Evolutionary conservation across 805 yeast genomes (phyloP).

Genomic region (Pichia californica): DNA sequence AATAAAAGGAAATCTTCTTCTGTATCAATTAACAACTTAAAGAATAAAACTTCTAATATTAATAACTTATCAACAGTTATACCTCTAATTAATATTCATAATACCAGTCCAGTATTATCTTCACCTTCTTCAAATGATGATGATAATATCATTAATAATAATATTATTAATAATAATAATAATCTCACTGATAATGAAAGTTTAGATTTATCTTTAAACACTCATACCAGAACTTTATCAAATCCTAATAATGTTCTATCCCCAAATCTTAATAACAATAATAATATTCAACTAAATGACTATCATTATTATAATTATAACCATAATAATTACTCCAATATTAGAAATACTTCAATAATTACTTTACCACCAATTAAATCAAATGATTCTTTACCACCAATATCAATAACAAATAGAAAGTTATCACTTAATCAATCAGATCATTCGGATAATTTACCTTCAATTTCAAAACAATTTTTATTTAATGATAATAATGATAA

Average conservation of each 20-base stretch:
- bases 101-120: background rate
- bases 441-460: background rate
- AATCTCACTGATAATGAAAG: background rate
- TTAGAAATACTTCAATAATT: background rate
- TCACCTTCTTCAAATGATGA: too few relatives aligned
- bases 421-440: background rate
- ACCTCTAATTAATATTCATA: background rate
- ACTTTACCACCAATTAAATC: constrained; percentile 5
- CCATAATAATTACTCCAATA: background rate
- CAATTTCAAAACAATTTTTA: background rate
- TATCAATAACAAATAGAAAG: too few relatives aligned
- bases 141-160: background rate
- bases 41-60: background rate
- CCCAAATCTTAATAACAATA: background rate
- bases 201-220: too few relatives aligned
- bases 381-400: background rate
- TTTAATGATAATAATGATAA: too few relatives aligned
- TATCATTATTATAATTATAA: background rate
- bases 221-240: constrained; percentile 1
- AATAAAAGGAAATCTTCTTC: constrained; percentile 19
- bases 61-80: background rate
- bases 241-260: background rate
- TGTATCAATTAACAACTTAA: background rate
- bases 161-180: background rate
- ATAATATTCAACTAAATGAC: background rate